phyloP scores from a whole-genome alignment of 371 early-diverging fungal species.

The Mortierella sp. region DNA sequence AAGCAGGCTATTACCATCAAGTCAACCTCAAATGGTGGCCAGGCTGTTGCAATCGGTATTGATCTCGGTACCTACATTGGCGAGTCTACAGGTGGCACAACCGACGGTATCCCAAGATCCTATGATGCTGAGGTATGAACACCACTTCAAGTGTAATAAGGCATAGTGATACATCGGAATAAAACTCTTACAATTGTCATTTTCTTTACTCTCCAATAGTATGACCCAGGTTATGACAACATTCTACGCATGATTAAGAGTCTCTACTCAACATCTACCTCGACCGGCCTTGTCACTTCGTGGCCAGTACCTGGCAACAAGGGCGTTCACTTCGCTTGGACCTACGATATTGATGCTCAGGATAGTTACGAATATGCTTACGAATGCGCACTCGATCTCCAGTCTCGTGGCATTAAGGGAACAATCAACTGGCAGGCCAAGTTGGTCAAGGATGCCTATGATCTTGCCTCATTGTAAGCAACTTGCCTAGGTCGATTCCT shows the following conservation, averaged over 20 bases:
- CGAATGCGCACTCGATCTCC: slow-evolving; percentile 20
- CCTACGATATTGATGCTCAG: slow-evolving; percentile 43
- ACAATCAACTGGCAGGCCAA: slow-evolving; percentile 44
- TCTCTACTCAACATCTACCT: slow-evolving; percentile 19
- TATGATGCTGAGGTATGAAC: slow-evolving; percentile 6
- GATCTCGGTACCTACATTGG: slow-evolving; percentile 36
- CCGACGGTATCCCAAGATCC: slow-evolving; percentile 22
- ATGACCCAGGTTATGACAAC: slow-evolving; percentile 39
- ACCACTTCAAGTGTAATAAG: not conserved
- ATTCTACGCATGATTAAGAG: slow-evolving; percentile 32
- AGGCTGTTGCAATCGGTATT: slow-evolving; percentile 31
- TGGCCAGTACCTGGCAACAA: slow-evolving; percentile 42
- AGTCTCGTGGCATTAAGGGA: slow-evolving; percentile 26
- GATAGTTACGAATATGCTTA: slow-evolving; percentile 23
- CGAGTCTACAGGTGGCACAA: slow-evolving; percentile 24
- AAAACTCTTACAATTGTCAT: not conserved
- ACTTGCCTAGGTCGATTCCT: too few species aligned
- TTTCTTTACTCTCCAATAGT: not conserved
- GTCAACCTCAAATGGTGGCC: slow-evolving; percentile 14
- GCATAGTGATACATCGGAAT: not conserved
- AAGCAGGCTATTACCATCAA: slow-evolving; percentile 22
- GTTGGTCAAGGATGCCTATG: slow-evolving; percentile 33
- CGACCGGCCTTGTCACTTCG: slow-evolving; percentile 24
- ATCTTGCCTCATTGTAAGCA: slow-evolving; percentile 28
- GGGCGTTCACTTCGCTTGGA: slow-evolving; percentile 41